phyloP scores from a whole-genome alignment of 1,284 basidiomycete species.

The Heterobasidion parviporum region DNA sequence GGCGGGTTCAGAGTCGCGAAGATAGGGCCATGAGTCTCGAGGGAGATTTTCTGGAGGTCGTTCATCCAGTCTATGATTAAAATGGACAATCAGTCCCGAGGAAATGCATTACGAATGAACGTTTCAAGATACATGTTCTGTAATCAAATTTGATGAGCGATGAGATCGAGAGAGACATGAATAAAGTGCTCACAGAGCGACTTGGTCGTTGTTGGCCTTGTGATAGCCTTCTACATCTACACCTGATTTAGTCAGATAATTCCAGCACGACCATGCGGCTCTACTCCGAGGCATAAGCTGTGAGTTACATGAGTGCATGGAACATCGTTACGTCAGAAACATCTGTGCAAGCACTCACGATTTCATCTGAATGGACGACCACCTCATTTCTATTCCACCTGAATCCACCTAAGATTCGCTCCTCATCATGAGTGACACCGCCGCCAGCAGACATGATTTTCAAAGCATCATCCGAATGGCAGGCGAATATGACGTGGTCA shows the following conservation, averaged over 20 bases:
- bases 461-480: constrained; percentile 65
- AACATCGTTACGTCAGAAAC: neutral
- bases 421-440: constrained; percentile 46
- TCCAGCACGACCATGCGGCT: constrained; percentile 69
- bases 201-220: constrained; percentile 47
- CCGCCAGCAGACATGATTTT: constrained; percentile 49
- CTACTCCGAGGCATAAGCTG: constrained; percentile 62
- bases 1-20: constrained; percentile 77
- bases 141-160: neutral
- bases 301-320: neutral
- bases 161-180: constrained; percentile 1
- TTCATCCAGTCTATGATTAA: constrained; percentile 65
- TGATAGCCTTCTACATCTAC: constrained; percentile 24
- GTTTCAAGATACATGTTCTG: constrained; percentile 11
- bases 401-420: constrained; percentile 49
- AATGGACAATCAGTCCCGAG: constrained; percentile 6
- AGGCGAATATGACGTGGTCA: constrained; percentile 76
- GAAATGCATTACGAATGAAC: constrained; percentile 2
- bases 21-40: constrained; percentile 52
- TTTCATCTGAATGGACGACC: constrained; percentile 60
- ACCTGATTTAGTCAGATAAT: constrained; percentile 54
- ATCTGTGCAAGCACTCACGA: constrained; percentile 25
- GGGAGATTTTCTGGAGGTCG: constrained; percentile 62
- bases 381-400: constrained; percentile 67
- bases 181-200: constrained; percentile 48